These are phyloP conservation scores for Xylariaceae sp. DNA, from an alignment of 2,329 filamentous ascomycete species.

Conservation along the genomic window DNA sequence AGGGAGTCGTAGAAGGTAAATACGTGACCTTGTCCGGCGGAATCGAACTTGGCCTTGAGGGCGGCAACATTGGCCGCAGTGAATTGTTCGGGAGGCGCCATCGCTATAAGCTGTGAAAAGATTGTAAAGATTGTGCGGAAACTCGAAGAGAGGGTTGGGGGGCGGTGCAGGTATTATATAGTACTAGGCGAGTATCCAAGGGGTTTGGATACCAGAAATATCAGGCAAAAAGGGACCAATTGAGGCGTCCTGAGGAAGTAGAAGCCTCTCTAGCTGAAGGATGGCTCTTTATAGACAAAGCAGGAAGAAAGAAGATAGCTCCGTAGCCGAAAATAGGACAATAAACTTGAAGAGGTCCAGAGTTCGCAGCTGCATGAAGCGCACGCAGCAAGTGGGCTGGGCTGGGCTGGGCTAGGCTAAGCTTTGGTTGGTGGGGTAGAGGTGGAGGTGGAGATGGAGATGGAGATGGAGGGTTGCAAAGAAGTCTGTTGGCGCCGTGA, in stretches of 20 bases:
- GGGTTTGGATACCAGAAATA: not conserved
- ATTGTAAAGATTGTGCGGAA: not conserved
- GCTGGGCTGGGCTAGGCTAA: conserved; percentile 14
- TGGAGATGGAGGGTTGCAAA: no score
- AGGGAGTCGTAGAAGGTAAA: conserved; percentile 89
- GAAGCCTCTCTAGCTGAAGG: not conserved
- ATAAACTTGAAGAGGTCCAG: conserved; percentile 23
- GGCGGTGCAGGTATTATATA: conserved; percentile 13
- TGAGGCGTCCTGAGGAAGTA: conserved; percentile 1
- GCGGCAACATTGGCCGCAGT: conserved; percentile 69
- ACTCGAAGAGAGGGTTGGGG: not conserved
- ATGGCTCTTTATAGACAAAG: conserved; percentile 19
- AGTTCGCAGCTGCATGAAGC: conserved; percentile 5
- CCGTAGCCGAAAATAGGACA: conserved; percentile 21
- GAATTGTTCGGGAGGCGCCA: conserved; percentile 56
- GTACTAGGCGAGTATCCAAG: not conserved
- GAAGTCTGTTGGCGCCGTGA: conserved; percentile 3
- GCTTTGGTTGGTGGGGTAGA: conserved; percentile 20
- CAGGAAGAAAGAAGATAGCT: conserved; percentile 5
- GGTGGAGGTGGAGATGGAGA: no score
- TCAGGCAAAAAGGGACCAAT: conserved; percentile 1
- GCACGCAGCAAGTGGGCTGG: conserved; percentile 18
- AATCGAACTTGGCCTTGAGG: conserved; percentile 75
- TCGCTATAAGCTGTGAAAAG: conserved; percentile 21
- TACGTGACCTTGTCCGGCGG: conserved; percentile 80